These are phyloP conservation scores for Lyophyllum semitale DNA, from an alignment of 768 basidiomycete genomes.

Conservation along the genomic window DNA sequence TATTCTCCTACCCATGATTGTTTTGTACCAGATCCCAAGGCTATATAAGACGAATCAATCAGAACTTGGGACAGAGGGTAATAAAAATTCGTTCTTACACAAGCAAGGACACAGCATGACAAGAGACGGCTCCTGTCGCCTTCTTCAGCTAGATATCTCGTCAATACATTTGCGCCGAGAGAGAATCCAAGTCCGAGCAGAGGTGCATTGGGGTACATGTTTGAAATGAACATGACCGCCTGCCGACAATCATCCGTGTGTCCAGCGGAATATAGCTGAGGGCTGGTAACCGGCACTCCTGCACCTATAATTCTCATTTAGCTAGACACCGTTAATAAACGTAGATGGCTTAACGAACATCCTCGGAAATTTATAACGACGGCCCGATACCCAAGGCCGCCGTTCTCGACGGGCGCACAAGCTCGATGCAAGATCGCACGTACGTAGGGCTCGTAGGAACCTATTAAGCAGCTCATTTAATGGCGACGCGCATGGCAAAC, in stretches of 20 bases:
- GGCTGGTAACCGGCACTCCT: constrained; percentile 78
- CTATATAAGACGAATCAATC: constrained; percentile 31
- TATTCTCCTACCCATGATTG: constrained; percentile 42
- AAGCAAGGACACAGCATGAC: constrained; percentile 71
- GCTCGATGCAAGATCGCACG: constrained; percentile 77
- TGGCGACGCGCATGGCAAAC: constrained; percentile 1
- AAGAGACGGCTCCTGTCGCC: constrained; percentile 60
- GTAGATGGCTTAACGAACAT: constrained; percentile 56
- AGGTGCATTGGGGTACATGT: constrained; percentile 75
- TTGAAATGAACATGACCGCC: constrained; percentile 74
- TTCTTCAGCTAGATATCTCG: constrained; percentile 88
- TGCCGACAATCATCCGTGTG: constrained; percentile 88
- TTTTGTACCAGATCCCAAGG: constrained; percentile 57
- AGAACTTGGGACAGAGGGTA: neutral
- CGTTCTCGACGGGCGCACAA: constrained; percentile 66
- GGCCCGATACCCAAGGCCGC: constrained; percentile 90
- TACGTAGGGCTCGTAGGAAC: constrained; percentile 90
- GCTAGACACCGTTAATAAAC: constrained; percentile 10
- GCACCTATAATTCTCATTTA: constrained; percentile 56
- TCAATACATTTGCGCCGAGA: constrained; percentile 89
- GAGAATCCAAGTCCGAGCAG: constrained; percentile 91
- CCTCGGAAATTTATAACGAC: constrained; percentile 93
- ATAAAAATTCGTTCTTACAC: constrained; percentile 50
- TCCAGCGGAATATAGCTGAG: constrained; percentile 85
- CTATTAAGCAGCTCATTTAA: constrained; percentile 35